A percentile compares a stretch with the other conserved stretches of the same genome.
These are phyloP conservation scores for Parastagonospora avenae DNA, from an alignment of 2,329 filamentous ascomycete genomes.

Conservation along the genomic window DNA sequence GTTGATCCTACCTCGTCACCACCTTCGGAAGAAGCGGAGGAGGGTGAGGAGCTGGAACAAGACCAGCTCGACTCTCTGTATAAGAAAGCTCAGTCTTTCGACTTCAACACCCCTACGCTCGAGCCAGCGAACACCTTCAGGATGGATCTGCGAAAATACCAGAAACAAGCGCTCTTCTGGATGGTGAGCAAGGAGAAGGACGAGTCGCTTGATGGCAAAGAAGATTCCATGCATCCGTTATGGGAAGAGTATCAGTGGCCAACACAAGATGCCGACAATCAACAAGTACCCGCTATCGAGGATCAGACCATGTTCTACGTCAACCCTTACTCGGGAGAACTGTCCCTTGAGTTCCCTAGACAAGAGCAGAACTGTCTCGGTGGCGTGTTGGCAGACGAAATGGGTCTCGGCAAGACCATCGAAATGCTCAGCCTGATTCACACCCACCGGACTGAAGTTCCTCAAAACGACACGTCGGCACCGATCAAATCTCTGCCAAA, in stretches of 20 bases:
- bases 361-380: slow-evolving; percentile 96
- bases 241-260: slow-evolving; percentile 98
- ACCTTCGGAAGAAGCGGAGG: slow-evolving; percentile 70
- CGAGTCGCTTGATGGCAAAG: slow-evolving; percentile 67
- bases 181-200: slow-evolving; percentile 94
- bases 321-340: slow-evolving; percentile 94
- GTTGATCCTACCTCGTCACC: slow-evolving; percentile 58
- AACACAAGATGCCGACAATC: slow-evolving; percentile 81
- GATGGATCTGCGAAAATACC: slow-evolving; percentile 86
- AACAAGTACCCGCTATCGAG: slow-evolving; percentile 68
- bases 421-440: slow-evolving; percentile 97
- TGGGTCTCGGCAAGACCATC: slow-evolving; percentile 98
- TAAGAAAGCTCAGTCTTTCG: slow-evolving; percentile 94
- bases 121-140: slow-evolving; percentile 82
- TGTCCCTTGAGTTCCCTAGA: slow-evolving; percentile 87
- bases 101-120: slow-evolving; percentile 87
- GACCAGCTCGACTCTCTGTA: slow-evolving; percentile 94
- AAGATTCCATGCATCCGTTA: slow-evolving; percentile 89
- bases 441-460: slow-evolving; percentile 69
- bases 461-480: slow-evolving; percentile 32
- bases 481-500: slow-evolving; percentile 67
- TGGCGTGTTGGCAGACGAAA: slow-evolving; percentile 92
- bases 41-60: slow-evolving; percentile 89
- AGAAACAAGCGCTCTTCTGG: slow-evolving; percentile 95
- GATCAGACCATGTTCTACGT: slow-evolving; percentile 83